Evolutionary conservation across 2,329 filamentous ascomycete genomes (phyloP).

Genomic region (Acrocalymma vagum): DNA sequence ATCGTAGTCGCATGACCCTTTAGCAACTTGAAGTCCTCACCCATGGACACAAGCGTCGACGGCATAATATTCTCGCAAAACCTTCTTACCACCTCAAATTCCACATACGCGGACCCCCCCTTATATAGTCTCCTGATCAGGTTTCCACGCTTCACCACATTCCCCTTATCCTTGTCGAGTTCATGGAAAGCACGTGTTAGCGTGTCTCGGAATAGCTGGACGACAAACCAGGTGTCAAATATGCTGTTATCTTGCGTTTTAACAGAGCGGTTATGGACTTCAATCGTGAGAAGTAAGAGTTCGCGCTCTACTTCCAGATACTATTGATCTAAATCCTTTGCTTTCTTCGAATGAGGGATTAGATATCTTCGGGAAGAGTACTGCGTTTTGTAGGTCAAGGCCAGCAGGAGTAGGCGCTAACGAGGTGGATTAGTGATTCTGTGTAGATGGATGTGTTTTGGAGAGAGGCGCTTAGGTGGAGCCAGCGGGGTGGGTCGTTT

Average conservation of each 20-base stretch:
- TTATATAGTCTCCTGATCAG: constrained; percentile 37
- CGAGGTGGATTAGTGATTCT: constrained; percentile 47
- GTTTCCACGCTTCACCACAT: constrained; percentile 20
- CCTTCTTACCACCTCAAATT: constrained; percentile 26
- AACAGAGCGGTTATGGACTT: constrained; percentile 1
- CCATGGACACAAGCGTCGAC: constrained; percentile 22
- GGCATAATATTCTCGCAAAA: constrained; percentile 23
- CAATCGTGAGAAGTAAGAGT: constrained; percentile 32
- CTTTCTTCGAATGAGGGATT: constrained; percentile 22
- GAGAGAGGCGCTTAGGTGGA: constrained; percentile 36
- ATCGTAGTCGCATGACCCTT: constrained; percentile 31
- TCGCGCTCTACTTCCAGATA: constrained; percentile 29
- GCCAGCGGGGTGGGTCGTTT: constrained; percentile 40
- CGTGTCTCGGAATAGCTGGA: constrained; percentile 43
- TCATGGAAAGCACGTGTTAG: constrained; percentile 26
- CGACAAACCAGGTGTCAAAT: constrained; percentile 34
- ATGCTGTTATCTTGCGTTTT: constrained; percentile 3
- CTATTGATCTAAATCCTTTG: constrained; percentile 14
- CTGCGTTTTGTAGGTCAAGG: constrained; percentile 22
- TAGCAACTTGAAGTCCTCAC: constrained; percentile 30
- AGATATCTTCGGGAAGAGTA: constrained; percentile 14
- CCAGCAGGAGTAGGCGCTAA: constrained; percentile 36
- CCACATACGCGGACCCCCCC: constrained; percentile 39
- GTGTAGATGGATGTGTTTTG: constrained; percentile 41
- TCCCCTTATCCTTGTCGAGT: constrained; percentile 5